A percentile compares a stretch with the other conserved stretches of the same genome.
phyloP scores from a whole-genome alignment of 2,329 filamentous ascomycete species.

The Exophiala sp. region DNA sequence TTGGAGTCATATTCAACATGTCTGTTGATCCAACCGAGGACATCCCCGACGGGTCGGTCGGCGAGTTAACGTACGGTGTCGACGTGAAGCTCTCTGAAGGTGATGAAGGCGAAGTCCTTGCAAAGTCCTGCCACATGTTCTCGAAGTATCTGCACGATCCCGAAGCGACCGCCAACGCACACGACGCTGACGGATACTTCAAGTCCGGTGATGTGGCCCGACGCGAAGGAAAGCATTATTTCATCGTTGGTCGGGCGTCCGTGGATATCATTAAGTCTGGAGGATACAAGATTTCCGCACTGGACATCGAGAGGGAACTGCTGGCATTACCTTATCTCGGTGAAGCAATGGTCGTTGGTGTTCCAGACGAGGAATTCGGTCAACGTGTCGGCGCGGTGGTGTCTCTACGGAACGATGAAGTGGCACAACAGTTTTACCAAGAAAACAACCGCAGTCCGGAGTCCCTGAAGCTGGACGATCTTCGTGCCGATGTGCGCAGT shows the following conservation, averaged over 20 bases:
- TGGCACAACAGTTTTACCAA: slow-evolving; percentile 24
- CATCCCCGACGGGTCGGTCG: slow-evolving; percentile 32
- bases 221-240: slow-evolving; percentile 37
- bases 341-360: slow-evolving; percentile 50
- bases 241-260: slow-evolving; percentile 46
- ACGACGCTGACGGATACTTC: slow-evolving; percentile 39
- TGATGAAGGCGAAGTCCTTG: slow-evolving; percentile 48
- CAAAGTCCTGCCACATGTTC: slow-evolving; percentile 41
- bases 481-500: slow-evolving; percentile 44
- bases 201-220: slow-evolving; percentile 39
- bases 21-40: slow-evolving; percentile 32
- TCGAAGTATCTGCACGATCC: slow-evolving; percentile 40
- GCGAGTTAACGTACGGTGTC: slow-evolving; percentile 38
- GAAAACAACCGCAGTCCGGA: slow-evolving; percentile 12
- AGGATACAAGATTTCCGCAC: slow-evolving; percentile 50
- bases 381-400: slow-evolving; percentile 48
- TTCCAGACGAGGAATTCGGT: slow-evolving; percentile 48
- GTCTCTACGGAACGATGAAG: slow-evolving; percentile 26
- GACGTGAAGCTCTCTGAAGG: slow-evolving; percentile 42
- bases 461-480: slow-evolving; percentile 38
- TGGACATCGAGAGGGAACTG: slow-evolving; percentile 50
- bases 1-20: slow-evolving; percentile 44
- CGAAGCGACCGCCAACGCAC: slow-evolving; percentile 29
- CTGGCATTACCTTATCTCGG: slow-evolving; percentile 44
- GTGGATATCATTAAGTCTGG: slow-evolving; percentile 52